Percentiles rank a stretch among this genome's conserved stretches.
Evolutionary conservation across 1,284 basidiomycete genomes (phyloP).

Genomic region (Anthracocystis panici-leucophaei): DNA sequence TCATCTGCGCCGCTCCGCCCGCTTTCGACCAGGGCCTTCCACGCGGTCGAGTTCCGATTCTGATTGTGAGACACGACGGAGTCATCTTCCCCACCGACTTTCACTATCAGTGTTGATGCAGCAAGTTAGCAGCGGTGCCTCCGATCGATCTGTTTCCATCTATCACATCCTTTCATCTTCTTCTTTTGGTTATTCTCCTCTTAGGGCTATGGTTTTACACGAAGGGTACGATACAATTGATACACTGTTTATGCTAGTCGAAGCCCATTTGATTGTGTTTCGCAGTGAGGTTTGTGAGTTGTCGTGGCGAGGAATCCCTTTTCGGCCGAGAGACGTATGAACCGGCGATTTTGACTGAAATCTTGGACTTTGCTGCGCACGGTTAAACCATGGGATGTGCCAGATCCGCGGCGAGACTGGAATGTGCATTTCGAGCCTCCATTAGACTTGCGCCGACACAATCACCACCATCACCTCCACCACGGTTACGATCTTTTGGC

Average conservation of each 20-base stretch:
- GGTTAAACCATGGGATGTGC: too few species aligned
- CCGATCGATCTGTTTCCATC: not conserved
- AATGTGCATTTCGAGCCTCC: too few species aligned
- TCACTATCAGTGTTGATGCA: slow-evolving; percentile 47
- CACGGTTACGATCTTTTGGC: not conserved
- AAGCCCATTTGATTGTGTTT: not conserved
- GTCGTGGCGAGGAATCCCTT: too few species aligned
- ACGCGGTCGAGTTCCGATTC: slow-evolving; percentile 76
- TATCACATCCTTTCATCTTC: not conserved
- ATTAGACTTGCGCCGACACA: not conserved
- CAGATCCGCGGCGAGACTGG: too few species aligned
- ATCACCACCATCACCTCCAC: not conserved
- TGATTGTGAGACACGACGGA: slow-evolving; percentile 87
- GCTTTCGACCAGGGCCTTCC: slow-evolving; percentile 46
- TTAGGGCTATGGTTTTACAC: slow-evolving; percentile 5
- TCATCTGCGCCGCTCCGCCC: slow-evolving; percentile 67
- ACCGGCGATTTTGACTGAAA: too few species aligned
- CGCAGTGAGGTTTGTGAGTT: not conserved
- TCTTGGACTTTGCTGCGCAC: too few species aligned
- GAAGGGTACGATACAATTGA: not conserved
- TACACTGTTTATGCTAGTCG: not conserved
- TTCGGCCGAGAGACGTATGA: too few species aligned
- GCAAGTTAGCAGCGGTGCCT: not conserved
- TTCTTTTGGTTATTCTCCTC: not conserved
- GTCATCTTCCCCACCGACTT: slow-evolving; percentile 84